Percentiles rank a stretch among this genome's conserved stretches.
Conservation (phyloP, 768 basidiomycete genomes). For the Leucocoprinus birnbaumii region DNA sequence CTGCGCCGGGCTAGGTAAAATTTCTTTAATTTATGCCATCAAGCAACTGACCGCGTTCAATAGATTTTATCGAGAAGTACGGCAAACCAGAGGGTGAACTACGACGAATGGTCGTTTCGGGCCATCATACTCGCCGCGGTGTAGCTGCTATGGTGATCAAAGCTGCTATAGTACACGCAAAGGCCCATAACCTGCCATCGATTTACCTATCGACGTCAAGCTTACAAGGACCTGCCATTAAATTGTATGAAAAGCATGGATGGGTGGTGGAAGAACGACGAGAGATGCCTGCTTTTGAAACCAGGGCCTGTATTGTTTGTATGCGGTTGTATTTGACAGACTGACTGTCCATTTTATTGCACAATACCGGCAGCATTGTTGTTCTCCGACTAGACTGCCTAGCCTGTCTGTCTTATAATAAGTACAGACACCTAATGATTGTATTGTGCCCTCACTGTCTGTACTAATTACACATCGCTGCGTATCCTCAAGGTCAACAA, state of each 20-base stretch:
- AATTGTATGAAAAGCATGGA: slow-evolving; percentile 19
- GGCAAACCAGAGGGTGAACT: slow-evolving; percentile 12
- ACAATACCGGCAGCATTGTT: too few species aligned
- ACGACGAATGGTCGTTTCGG: slow-evolving; percentile 19
- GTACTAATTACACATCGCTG: too few species aligned
- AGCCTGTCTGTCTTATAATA: too few species aligned
- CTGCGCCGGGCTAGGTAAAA: not conserved
- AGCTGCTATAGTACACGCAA: slow-evolving; percentile 14
- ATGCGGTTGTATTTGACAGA: not conserved
- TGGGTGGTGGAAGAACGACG: slow-evolving; percentile 11
- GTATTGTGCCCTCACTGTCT: too few species aligned
- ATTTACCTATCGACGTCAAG: slow-evolving; percentile 16
- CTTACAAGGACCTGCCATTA: slow-evolving; percentile 15
- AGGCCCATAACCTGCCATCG: not conserved
- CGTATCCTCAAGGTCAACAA: too few species aligned
- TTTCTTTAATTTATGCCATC: not conserved
- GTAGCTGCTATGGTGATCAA: slow-evolving; percentile 16
- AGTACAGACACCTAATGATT: too few species aligned
- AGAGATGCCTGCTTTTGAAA: not conserved
- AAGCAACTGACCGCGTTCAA: not conserved
- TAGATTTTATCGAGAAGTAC: not conserved
- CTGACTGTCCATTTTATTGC: too few species aligned
- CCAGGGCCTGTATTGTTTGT: not conserved
- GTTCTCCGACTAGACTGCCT: too few species aligned
- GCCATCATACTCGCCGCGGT: slow-evolving; percentile 14